A percentile compares a stretch with the other conserved stretches of the same genome.
Conservation (phyloP, 2,329 filamentous ascomycete species). For the Aspergillus thermomutatus region DNA sequence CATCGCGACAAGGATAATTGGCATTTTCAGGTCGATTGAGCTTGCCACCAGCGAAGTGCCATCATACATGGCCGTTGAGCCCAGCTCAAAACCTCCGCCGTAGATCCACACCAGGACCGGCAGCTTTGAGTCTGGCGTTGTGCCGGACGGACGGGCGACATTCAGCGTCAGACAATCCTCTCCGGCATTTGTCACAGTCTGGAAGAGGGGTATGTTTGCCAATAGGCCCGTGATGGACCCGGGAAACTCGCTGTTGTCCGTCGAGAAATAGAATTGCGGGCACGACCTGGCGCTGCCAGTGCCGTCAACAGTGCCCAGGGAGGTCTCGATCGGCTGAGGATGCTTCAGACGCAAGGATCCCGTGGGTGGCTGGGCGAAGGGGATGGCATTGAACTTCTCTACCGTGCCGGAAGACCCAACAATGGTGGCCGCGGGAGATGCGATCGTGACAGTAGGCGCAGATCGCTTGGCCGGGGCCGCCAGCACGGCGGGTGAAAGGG, state of each 20-base stretch:
- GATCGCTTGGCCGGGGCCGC: constrained; percentile 35
- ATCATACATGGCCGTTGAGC: constrained; percentile 47
- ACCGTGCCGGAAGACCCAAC: constrained; percentile 42
- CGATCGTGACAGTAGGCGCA: constrained; percentile 53
- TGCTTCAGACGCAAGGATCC: constrained; percentile 66
- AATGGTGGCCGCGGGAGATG: constrained; percentile 52
- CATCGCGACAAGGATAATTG: constrained; percentile 71
- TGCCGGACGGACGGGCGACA: constrained; percentile 58
- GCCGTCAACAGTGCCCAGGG: constrained; percentile 61
- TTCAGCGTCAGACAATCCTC: constrained; percentile 65
- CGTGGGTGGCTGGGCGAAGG: constrained; percentile 68
- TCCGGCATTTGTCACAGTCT: constrained; percentile 50
- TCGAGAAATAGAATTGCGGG: constrained; percentile 66
- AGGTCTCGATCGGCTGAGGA: constrained; percentile 57
- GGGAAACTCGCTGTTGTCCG: constrained; percentile 41
- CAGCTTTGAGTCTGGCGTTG: constrained; percentile 53
- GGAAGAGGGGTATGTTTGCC: constrained; percentile 56
- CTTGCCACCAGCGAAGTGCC: constrained; percentile 29
- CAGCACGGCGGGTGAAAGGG: constrained; percentile 7
- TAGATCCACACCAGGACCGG: constrained; percentile 71
- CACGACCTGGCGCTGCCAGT: constrained; percentile 60
- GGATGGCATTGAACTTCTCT: constrained; percentile 71
- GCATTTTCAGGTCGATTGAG: constrained; percentile 52
- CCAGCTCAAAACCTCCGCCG: constrained; percentile 53
- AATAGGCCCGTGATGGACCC: constrained; percentile 49